Percentiles rank a stretch among this genome's conserved stretches.
Evolutionary conservation across 192 early-diverging fungal species (phyloP).

Genomic region (Coemansia sp.): DNA sequence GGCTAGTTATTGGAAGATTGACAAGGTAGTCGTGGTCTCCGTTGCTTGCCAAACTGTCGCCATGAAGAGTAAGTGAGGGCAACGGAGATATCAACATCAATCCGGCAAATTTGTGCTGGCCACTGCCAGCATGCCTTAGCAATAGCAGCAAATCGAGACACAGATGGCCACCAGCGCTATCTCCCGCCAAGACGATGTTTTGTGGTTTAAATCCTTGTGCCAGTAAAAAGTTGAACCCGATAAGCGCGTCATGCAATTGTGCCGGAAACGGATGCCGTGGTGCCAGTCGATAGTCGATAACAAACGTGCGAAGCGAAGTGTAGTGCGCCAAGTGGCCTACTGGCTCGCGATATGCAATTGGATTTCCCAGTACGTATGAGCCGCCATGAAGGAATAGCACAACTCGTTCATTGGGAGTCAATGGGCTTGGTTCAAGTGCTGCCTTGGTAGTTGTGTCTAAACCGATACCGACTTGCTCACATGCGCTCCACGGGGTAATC

Average conservation of each 20-base stretch:
- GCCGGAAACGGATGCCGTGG: conserved; percentile 34
- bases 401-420: conserved; percentile 13
- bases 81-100: conserved; percentile 22
- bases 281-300: conserved; percentile 41
- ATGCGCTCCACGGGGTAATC: conserved; percentile 11
- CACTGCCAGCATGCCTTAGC: not conserved
- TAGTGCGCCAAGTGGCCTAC: conserved; percentile 2
- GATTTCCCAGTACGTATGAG: conserved; percentile 21
- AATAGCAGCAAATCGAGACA: conserved; percentile 15
- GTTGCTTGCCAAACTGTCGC: conserved; percentile 14
- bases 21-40: conserved; percentile 20
- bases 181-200: conserved; percentile 29
- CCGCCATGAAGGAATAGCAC: conserved; percentile 32
- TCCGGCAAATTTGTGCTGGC: not conserved
- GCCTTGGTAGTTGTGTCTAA: not conserved
- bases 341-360: conserved; percentile 19
- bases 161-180: conserved; percentile 45
- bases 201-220: conserved; percentile 18
- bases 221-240: conserved; percentile 16
- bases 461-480: not conserved
- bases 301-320: conserved; percentile 10
- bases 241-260: conserved; percentile 37
- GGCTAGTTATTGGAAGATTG: conserved; percentile 16
- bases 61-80: conserved; percentile 2
- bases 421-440: conserved; percentile 16